Conservation (phyloP, 2,329 filamentous ascomycete species). For the Balansia obtecta region DNA sequence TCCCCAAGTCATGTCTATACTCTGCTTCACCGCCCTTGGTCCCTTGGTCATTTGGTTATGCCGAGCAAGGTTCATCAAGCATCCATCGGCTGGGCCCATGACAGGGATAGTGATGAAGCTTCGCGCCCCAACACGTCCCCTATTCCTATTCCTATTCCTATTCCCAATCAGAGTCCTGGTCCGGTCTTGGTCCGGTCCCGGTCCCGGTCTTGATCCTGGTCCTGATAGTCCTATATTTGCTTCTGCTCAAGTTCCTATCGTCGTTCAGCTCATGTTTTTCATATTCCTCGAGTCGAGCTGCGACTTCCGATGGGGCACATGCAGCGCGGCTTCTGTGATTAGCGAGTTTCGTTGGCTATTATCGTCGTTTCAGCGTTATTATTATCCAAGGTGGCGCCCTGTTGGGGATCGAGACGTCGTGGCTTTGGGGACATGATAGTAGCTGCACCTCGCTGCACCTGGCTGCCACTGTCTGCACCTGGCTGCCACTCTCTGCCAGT, state of each 20-base stretch:
- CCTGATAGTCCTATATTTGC: too few species aligned
- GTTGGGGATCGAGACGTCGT: neutral
- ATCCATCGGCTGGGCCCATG: too few species aligned
- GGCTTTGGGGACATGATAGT: neutral
- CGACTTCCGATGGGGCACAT: too few species aligned
- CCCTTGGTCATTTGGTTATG: conserved; percentile 1
- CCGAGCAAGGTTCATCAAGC: too few species aligned
- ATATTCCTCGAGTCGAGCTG: too few species aligned
- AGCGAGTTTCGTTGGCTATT: neutral
- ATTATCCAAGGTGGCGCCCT: neutral
- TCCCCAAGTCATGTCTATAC: neutral
- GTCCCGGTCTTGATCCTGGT: too few species aligned
- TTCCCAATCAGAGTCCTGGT: neutral
- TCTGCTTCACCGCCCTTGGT: conserved; percentile 3
- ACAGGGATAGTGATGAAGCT: too few species aligned
- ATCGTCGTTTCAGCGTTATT: neutral
- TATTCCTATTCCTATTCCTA: neutral
- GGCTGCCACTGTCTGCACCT: neutral
- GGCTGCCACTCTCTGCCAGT: neutral
- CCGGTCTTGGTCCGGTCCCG: too few species aligned
- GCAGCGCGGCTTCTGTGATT: neutral
- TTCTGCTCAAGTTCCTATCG: neutral
- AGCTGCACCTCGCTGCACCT: too few species aligned
- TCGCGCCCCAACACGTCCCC: too few species aligned
- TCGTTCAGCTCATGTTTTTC: neutral